Percentiles rank a stretch among this genome's conserved stretches.
Evolutionary conservation across 2,329 filamentous ascomycete genomes (phyloP).

Genomic region (Talaromyces sp.): DNA sequence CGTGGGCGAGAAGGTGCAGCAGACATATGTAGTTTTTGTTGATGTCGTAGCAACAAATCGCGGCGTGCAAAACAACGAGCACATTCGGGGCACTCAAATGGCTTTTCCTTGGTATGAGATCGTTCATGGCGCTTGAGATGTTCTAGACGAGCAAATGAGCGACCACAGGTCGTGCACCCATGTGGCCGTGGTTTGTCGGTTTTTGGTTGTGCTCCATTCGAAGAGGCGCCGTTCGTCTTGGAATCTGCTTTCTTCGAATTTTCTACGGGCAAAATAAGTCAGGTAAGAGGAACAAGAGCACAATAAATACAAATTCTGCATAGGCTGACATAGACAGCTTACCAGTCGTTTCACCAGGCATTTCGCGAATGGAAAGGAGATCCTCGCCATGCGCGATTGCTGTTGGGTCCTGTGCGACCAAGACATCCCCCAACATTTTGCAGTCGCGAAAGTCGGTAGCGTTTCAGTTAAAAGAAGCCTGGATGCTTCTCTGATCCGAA

Average conservation of each 20-base stretch:
- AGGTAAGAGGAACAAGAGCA: constrained; percentile 3
- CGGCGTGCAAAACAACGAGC: constrained; percentile 89
- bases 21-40: constrained; percentile 97
- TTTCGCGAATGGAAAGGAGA: constrained; percentile 42
- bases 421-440: constrained; percentile 38
- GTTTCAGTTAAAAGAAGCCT: not conserved
- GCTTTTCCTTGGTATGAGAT: constrained; percentile 98
- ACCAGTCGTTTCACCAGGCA: constrained; percentile 39
- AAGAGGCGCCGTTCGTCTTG: constrained; percentile 24
- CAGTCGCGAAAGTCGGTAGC: not conserved
- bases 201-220: constrained; percentile 74
- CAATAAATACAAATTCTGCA: constrained; percentile 9
- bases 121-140: constrained; percentile 96
- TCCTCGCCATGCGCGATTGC: constrained; percentile 37
- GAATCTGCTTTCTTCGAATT: constrained; percentile 31
- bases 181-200: constrained; percentile 97
- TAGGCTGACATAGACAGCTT: constrained; percentile 22
- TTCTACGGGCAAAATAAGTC: constrained; percentile 27
- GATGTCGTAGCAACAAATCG: constrained; percentile 86
- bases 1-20: constrained; percentile 83
- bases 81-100: constrained; percentile 95
- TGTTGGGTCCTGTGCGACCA: constrained; percentile 37
- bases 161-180: constrained; percentile 83
- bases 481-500: not conserved
- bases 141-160: constrained; percentile 91